Evolutionary conservation across 2,329 filamentous ascomycete genomes (phyloP).

Genomic region (Sporothrix pseudoabietina): DNA sequence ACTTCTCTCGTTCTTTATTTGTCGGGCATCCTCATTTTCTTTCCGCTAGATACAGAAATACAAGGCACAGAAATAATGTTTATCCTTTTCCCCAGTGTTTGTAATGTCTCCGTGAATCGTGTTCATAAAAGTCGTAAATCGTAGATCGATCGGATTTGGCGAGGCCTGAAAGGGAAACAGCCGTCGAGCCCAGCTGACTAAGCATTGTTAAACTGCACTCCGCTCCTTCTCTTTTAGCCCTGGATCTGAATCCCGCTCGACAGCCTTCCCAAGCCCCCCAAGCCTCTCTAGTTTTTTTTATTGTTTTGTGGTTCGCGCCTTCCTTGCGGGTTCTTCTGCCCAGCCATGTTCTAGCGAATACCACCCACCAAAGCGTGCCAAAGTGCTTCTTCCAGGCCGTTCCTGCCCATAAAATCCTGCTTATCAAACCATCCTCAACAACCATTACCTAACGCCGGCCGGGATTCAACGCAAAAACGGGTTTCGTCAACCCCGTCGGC

Average conservation of each 20-base stretch:
- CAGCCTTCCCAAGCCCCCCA: background rate
- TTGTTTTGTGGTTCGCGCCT: background rate
- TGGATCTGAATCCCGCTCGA: slow-evolving; percentile 16
- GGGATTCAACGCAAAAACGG: background rate
- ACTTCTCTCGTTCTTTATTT: background rate
- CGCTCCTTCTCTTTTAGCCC: background rate
- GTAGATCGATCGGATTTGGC: no score
- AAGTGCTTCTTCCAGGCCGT: background rate
- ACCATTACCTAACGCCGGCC: background rate
- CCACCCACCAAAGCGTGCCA: background rate
- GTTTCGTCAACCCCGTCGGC: background rate
- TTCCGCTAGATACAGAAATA: background rate
- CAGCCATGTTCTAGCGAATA: slow-evolving; percentile 9
- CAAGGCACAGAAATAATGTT: slow-evolving; percentile 1
- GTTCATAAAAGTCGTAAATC: background rate
- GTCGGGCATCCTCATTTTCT: background rate
- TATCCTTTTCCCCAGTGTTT: background rate
- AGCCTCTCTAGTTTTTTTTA: background rate
- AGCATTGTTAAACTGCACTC: no score
- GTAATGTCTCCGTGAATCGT: background rate
- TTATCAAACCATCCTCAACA: slow-evolving; percentile 1
- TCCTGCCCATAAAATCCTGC: background rate
- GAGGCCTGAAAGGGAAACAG: background rate
- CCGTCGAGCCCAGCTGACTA: background rate
- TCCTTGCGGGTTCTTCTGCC: background rate